phyloP scores from a whole-genome alignment of 2,329 filamentous ascomycete genomes.

The Sordariomycetes sp. region DNA sequence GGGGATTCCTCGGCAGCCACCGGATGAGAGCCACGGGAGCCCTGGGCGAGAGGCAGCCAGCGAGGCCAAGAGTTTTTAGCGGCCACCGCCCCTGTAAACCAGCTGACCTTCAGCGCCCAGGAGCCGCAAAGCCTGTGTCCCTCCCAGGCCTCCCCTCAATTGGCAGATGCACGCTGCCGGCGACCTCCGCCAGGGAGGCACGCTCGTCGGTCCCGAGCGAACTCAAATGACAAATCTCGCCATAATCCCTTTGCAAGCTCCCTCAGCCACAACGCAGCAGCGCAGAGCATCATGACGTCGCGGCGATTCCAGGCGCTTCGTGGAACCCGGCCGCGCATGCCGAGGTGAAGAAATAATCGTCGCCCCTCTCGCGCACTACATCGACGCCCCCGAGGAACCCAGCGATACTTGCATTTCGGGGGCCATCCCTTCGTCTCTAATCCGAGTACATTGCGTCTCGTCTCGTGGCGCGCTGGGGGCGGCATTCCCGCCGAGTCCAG shows the following conservation, averaged over 20 bases:
- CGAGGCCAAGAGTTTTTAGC: background rate
- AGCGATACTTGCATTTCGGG: background rate
- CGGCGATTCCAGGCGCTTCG: background rate
- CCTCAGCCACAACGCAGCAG: background rate
- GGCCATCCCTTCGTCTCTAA: background rate
- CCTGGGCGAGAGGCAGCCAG: background rate
- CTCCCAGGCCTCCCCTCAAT: no score
- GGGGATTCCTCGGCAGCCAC: background rate
- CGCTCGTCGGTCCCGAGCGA: background rate
- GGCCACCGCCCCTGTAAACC: background rate
- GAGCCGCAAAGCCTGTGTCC: background rate
- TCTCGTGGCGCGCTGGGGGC: background rate
- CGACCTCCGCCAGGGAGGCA: background rate
- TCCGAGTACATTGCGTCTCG: no score
- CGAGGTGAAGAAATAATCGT: background rate
- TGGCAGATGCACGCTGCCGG: background rate
- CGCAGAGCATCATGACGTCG: background rate
- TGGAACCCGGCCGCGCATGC: background rate
- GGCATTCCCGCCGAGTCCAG: background rate
- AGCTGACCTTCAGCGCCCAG: background rate
- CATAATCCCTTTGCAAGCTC: no score
- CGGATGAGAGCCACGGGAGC: background rate
- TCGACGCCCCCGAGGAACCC: background rate
- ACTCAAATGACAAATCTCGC: background rate
- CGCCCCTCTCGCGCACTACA: background rate